Evolutionary conservation across 441 rosid species (phyloP).

Genomic region (Melianthus villosus): DNA sequence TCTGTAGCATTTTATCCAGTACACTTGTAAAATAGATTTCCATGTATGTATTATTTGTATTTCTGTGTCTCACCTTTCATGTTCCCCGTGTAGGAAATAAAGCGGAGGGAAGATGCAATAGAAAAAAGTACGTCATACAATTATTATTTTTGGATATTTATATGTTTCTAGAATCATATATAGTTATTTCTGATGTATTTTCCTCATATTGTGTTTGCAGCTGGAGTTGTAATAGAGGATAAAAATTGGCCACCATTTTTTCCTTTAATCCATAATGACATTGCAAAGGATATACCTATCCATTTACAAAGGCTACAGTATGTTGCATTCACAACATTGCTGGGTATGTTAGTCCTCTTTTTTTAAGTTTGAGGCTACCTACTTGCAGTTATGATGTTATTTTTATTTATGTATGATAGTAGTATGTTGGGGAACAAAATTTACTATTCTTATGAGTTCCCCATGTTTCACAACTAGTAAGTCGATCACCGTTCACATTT

Average conservation of each 20-base stretch:
- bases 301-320: slow-evolving; percentile 81
- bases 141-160: neutral
- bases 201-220: slow-evolving; percentile 25
- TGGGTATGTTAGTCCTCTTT: slow-evolving; percentile 37
- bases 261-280: slow-evolving; percentile 89
- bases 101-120: slow-evolving; percentile 79
- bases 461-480: too few relatives aligned
- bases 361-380: too few relatives aligned
- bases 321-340: slow-evolving; percentile 78
- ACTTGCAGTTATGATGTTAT: too few relatives aligned
- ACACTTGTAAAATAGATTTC: too few relatives aligned
- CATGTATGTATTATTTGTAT: too few relatives aligned
- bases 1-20: too few relatives aligned
- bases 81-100: slow-evolving; percentile 46
- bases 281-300: slow-evolving; percentile 78
- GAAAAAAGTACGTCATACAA: slow-evolving; percentile 42
- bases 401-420: too few relatives aligned
- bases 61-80: slow-evolving; percentile 9
- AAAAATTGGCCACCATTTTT: slow-evolving; percentile 92
- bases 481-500: too few relatives aligned
- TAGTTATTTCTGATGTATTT: neutral
- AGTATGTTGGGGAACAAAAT: too few relatives aligned
- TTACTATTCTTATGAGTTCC: too few relatives aligned
- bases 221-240: slow-evolving; percentile 84
- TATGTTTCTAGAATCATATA: slow-evolving; percentile 1